These are phyloP conservation scores for Pythium brassicae DNA, from an alignment of 352 stramenopile species.

Conservation along the genomic window DNA sequence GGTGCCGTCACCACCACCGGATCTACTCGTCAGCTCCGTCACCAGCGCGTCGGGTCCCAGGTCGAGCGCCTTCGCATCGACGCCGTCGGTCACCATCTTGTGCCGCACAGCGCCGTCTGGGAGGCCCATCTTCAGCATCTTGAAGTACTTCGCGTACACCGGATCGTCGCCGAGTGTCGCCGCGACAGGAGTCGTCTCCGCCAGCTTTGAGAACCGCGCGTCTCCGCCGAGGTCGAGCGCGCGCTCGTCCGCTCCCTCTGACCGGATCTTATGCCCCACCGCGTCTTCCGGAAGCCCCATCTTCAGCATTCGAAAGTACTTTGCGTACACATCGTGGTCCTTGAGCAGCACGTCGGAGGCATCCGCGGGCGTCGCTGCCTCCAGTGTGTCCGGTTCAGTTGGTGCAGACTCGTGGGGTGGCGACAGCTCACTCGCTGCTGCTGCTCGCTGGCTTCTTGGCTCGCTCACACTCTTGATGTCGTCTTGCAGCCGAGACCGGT, in stretches of 20 bases:
- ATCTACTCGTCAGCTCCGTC: constrained; percentile 21
- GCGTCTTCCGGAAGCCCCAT: constrained; percentile 82
- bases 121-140: constrained; percentile 92
- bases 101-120: constrained; percentile 77
- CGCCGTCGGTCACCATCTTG: constrained; percentile 62
- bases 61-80: constrained; percentile 56
- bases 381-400: constrained; percentile 6
- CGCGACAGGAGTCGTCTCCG: constrained; percentile 7
- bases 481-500: constrained; percentile 43
- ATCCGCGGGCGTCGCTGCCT: background rate
- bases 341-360: constrained; percentile 23
- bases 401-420: constrained; percentile 1
- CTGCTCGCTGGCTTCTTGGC: constrained; percentile 8
- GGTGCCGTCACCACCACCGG: constrained; percentile 1
- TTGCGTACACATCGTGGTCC: constrained; percentile 50
- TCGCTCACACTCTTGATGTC: constrained; percentile 56
- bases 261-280: constrained; percentile 83
- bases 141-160: constrained; percentile 86
- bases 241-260: constrained; percentile 40
- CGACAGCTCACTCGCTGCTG: background rate
- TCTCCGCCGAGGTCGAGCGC: constrained; percentile 58
- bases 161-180: constrained; percentile 54
- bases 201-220: constrained; percentile 33
- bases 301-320: constrained; percentile 94
- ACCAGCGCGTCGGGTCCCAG: constrained; percentile 56